These are phyloP conservation scores for Clavispora carvajalis DNA, from an alignment of 805 yeast species.

Conservation along the genomic window DNA sequence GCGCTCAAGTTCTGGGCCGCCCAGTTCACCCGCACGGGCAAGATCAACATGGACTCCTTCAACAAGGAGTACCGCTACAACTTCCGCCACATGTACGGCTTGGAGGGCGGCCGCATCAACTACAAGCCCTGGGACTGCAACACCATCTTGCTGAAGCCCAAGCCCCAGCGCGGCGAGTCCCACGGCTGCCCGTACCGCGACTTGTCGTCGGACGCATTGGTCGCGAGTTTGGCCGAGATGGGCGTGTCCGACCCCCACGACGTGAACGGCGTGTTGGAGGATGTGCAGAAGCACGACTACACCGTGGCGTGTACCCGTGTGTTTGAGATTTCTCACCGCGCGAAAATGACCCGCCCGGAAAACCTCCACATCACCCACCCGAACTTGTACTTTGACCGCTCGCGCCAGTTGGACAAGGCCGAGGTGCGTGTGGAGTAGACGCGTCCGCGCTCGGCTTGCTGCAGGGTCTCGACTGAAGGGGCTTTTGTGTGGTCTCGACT, in stretches of 20 bases:
- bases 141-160: conserved; percentile 65
- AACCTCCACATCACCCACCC: conserved; percentile 77
- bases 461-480: too few relatives aligned
- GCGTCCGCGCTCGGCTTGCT: too few relatives aligned
- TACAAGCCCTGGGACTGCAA: conserved; percentile 85
- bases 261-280: conserved; percentile 58
- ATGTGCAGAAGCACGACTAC: conserved; percentile 63
- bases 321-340: conserved; percentile 65
- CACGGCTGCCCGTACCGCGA: conserved; percentile 96
- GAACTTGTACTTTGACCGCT: conserved; percentile 78
- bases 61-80: conserved; percentile 86
- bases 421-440: conserved; percentile 6
- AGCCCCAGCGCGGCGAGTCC: conserved; percentile 60
- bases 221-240: conserved; percentile 51
- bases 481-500: too few relatives aligned
- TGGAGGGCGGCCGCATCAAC: conserved; percentile 84
- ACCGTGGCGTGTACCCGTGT: conserved; percentile 88
- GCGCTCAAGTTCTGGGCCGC: conserved; percentile 79
- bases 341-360: conserved; percentile 36
- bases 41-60: conserved; percentile 65
- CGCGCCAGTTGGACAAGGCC: conserved; percentile 48
- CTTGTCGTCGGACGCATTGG: conserved; percentile 58
- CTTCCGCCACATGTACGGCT: conserved; percentile 83
- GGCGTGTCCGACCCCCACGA: conserved; percentile 58
- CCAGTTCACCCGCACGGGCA: conserved; percentile 54